Percentiles rank a stretch among this genome's conserved stretches.
Conservation (phyloP, 2,329 filamentous ascomycete species). For the Ceratocystis smalleyi region DNA sequence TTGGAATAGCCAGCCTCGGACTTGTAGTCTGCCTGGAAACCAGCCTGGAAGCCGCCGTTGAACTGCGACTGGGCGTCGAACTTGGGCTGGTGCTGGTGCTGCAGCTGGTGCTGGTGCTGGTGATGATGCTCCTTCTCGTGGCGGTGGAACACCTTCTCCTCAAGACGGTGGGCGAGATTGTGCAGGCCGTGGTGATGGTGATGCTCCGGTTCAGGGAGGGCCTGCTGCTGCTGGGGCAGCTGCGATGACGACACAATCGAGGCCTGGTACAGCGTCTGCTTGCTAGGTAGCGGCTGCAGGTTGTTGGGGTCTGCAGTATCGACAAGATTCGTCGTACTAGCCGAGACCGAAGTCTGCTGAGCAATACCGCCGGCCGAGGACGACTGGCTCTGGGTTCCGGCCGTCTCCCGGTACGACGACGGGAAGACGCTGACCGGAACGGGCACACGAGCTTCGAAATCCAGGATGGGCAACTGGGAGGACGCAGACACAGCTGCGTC, state of each 20-base stretch:
- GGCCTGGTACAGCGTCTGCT: conserved; percentile 17
- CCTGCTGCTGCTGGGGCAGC: conserved; percentile 7
- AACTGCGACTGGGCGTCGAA: neutral
- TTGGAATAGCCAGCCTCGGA: neutral
- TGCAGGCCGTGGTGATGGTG: conserved; percentile 12
- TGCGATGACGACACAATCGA: conserved; percentile 8
- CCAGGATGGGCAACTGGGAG: conserved; percentile 76
- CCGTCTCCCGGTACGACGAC: conserved; percentile 69
- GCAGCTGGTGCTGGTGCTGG: neutral
- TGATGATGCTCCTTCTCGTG: neutral
- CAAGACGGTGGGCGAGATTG: neutral
- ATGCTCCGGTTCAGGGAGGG: conserved; percentile 6
- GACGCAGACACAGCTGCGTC: conserved; percentile 3
- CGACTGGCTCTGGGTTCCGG: conserved; percentile 7
- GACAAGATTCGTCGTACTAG: conserved; percentile 26
- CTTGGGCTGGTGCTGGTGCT: neutral
- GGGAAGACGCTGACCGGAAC: conserved; percentile 99
- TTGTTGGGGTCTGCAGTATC: conserved; percentile 58
- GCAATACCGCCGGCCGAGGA: conserved; percentile 12
- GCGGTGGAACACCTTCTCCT: neutral
- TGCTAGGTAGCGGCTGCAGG: conserved; percentile 30
- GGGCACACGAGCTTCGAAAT: conserved; percentile 99
- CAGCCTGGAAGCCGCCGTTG: neutral
- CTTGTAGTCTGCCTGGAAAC: neutral
- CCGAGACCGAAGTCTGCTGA: conserved; percentile 23